Evolutionary conservation across 1,284 basidiomycete genomes (phyloP), one percentile per base, ranked within the genome.

Genomic region (Exobasidium rhododendri): DNA sequence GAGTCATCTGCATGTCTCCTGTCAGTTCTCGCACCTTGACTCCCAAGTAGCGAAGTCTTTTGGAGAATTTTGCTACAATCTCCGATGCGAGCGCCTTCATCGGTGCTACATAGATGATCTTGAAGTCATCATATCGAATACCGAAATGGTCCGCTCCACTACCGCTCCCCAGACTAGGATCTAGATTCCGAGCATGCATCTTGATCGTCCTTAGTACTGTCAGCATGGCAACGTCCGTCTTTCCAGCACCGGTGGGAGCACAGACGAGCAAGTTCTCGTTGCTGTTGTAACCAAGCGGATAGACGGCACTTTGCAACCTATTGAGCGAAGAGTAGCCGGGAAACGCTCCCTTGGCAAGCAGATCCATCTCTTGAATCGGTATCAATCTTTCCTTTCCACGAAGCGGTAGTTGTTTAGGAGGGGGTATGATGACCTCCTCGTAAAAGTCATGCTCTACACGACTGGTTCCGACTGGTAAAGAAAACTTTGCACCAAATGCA

Each of bases 11-110:
- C 94, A 98, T 98, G 78, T 99, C 96, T 81, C 96, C 94, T 88
- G 96, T 99, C 62, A 98, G 82, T 81, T 99, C 96, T 60, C 90
- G 85, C 44, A 97, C 94, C 73, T 85, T 83, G 69, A 98, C 88
- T 0, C 85, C 86, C 30, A 98, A 84, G 91, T 96, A 97, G 56
- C 85, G 85, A n/a, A 99, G 82, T 43, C 96, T 85, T 82, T 89
- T 97, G 29, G 87, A 85, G 40, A 98, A 85, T 80, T 99, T 99
- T 59, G 91, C 87, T 5, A 92, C 91, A 68, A 98, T 93, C 78
- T 99, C 96, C 1, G 93, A 87, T 0, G 94, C 96, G 32, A 99
- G 83, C 2, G 96, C 96, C 80, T 99, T 99, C 93, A 98, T 98
- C 0, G 96, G 96, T 7, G 96, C 96, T 35, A 99, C 96, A 74